These are phyloP conservation scores for Mycena alexandri DNA, from an alignment of 768 basidiomycete species.

Conservation along the genomic window DNA sequence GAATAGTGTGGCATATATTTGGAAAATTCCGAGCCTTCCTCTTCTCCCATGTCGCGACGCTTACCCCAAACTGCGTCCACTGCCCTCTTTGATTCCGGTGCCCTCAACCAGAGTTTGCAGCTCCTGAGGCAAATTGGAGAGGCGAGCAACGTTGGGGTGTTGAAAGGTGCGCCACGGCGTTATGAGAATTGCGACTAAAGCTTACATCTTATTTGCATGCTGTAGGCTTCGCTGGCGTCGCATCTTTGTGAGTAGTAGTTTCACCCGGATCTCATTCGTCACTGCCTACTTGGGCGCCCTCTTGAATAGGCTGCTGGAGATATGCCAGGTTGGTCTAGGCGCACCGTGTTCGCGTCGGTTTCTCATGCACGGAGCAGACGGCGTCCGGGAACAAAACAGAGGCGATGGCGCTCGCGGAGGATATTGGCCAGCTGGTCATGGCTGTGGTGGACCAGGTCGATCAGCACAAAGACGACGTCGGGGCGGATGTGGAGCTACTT, in stretches of 20 bases:
- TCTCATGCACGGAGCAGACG: constrained; percentile 7
- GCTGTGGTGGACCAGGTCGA: constrained; percentile 33
- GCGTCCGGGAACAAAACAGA: constrained; percentile 34
- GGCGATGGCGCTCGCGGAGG: constrained; percentile 31
- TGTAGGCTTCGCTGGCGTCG: constrained; percentile 34
- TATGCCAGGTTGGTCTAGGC: constrained; percentile 31
- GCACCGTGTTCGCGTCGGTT: too few species aligned
- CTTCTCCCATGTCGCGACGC: constrained; percentile 26
- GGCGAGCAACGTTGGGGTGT: constrained; percentile 20
- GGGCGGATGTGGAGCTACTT: constrained; percentile 31
- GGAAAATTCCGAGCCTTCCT: too few species aligned
- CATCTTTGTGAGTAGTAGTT: constrained; percentile 22
- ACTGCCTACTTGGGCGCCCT: neutral
- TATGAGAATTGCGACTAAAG: neutral
- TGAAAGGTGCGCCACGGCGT: constrained; percentile 36
- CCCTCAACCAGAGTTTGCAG: constrained; percentile 25
- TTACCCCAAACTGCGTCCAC: constrained; percentile 21
- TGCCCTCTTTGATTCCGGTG: constrained; percentile 25
- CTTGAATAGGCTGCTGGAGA: constrained; percentile 27
- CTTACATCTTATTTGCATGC: neutral
- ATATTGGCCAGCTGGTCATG: constrained; percentile 31
- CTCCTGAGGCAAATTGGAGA: constrained; percentile 31
- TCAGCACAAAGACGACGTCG: constrained; percentile 30
- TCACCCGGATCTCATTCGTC: neutral
- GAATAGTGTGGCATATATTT: too few species aligned